Percentiles rank a stretch among this genome's conserved stretches.
Evolutionary conservation across 73 alveolate genomes (phyloP).

Genomic region (Paramecium sonneborni): DNA sequence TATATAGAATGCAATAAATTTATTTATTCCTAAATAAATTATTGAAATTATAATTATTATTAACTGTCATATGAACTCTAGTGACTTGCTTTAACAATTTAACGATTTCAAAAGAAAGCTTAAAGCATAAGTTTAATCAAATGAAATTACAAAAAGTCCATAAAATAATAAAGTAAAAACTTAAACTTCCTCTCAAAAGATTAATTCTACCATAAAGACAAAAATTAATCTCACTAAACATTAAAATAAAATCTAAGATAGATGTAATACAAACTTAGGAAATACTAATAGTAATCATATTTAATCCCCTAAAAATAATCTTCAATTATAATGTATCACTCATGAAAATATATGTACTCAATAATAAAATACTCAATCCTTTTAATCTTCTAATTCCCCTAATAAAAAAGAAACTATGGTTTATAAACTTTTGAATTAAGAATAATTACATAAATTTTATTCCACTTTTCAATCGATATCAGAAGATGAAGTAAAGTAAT

Average conservation of each 20-base stretch:
- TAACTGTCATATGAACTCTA: conserved; percentile 13
- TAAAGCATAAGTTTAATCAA: neutral
- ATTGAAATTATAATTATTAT: neutral
- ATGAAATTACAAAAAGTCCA: neutral
- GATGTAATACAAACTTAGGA: neutral
- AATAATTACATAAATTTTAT: no score
- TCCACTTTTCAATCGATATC: neutral
- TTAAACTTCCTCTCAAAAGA: neutral
- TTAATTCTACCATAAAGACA: neutral
- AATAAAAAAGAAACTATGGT: neutral
- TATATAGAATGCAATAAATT: neutral
- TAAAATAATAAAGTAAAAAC: neutral
- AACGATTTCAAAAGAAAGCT: neutral
- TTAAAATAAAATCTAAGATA: neutral
- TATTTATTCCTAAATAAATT: neutral
- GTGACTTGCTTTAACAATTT: neutral
- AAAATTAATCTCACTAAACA: neutral
- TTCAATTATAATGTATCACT: neutral
- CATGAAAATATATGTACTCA: neutral
- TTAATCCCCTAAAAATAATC: neutral
- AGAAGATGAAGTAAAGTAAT: neutral
- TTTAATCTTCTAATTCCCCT: no score
- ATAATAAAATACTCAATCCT: neutral
- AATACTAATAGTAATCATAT: neutral
- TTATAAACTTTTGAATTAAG: no score